Percentiles rank a stretch among this genome's conserved stretches.
phyloP scores from a whole-genome alignment of 768 basidiomycete genomes.

The Lentinus tigrinus region DNA sequence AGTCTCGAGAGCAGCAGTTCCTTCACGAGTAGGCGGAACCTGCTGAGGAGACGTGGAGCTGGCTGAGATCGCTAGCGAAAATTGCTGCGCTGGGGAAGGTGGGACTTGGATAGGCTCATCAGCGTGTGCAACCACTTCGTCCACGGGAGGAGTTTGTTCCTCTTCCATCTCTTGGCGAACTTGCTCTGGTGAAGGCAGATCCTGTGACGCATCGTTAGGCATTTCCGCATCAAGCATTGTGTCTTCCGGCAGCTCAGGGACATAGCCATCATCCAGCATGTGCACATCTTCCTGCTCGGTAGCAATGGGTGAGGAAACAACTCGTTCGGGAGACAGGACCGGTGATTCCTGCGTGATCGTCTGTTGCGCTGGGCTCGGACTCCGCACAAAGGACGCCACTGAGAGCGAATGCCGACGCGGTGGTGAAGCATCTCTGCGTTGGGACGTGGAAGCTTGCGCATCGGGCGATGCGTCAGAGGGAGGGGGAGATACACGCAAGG shows the following conservation, averaged over 20 bases:
- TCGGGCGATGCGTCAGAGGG: no score
- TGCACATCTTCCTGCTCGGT: neutral
- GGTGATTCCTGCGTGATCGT: no score
- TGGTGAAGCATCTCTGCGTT: neutral
- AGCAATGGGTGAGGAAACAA: neutral
- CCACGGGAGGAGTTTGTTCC: neutral
- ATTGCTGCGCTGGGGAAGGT: no score
- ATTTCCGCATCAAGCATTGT: neutral
- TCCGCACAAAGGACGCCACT: neutral
- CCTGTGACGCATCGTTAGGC: neutral
- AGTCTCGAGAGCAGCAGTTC: no score
- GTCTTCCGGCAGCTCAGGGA: neutral
- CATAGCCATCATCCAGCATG: neutral
- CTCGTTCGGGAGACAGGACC: neutral
- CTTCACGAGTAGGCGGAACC: no score
- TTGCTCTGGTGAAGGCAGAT: neutral
- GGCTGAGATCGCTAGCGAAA: no score
- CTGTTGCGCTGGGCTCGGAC: neutral
- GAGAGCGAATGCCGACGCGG: neutral
- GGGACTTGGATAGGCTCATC: no score
- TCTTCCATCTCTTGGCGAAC: neutral
- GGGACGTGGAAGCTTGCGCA: no score
- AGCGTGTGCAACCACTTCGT: neutral
- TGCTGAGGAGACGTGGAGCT: no score
- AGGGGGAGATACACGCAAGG: no score